These are phyloP conservation scores for Blattamonas nauphoetae DNA, from an alignment of 78 protist species.

Conservation along the genomic window DNA sequence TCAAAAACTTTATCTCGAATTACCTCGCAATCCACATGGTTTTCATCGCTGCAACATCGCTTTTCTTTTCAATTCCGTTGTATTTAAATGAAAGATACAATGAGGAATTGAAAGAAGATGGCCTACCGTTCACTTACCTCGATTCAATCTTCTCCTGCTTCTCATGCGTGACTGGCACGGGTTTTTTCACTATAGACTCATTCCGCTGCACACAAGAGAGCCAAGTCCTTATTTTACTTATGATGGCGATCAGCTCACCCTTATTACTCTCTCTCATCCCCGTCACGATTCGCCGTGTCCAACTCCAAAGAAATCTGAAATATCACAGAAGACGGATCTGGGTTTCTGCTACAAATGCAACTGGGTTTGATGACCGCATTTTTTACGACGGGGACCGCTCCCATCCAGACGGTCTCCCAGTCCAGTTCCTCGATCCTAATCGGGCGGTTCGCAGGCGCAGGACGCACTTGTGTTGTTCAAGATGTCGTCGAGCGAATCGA, in stretches of 20 bases:
- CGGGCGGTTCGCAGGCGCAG: no score
- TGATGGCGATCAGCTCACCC: background rate
- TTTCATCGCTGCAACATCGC: background rate
- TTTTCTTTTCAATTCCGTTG: background rate
- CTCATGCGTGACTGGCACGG: background rate
- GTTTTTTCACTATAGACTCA: background rate
- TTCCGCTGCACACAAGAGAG: no score
- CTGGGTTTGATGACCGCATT: constrained; percentile 5
- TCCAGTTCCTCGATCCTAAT: background rate
- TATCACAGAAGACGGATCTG: background rate
- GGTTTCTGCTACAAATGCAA: background rate
- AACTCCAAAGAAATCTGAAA: background rate
- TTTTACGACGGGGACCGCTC: background rate
- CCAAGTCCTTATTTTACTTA: background rate
- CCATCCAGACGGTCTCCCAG: background rate
- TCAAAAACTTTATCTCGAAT: background rate
- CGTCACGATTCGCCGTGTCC: background rate
- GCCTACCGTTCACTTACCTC: background rate
- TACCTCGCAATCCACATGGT: background rate
- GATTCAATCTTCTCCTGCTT: background rate
- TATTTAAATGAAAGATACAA: background rate
- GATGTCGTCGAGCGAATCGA: no score
- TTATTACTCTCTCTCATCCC: background rate
- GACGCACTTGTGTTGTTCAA: no score
- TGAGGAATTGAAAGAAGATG: background rate